These are phyloP conservation scores for Anisodus acutangulus DNA, from an alignment of 257 asterid species.

Conservation along the genomic window DNA sequence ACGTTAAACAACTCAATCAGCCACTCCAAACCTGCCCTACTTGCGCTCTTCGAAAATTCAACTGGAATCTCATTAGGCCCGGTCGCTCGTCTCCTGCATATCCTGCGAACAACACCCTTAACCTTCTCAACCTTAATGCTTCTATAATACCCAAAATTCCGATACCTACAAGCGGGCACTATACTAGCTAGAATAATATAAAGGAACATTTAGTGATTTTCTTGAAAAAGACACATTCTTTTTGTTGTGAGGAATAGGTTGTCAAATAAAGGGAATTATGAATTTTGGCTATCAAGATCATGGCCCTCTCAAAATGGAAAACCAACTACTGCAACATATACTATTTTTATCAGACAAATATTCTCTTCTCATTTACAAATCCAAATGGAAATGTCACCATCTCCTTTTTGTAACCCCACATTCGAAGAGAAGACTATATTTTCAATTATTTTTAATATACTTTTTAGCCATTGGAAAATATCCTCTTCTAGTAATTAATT, in stretches of 20 bases:
- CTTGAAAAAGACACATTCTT: no score
- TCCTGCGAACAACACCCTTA: no score
- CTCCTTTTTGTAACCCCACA: constrained; percentile 13
- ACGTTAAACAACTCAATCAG: no score
- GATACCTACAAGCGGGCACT: no score
- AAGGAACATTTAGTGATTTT: no score
- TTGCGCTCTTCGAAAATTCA: no score
- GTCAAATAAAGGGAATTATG: not conserved
- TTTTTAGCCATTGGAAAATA: not conserved
- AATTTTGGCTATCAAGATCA: not conserved
- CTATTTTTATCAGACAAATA: not conserved
- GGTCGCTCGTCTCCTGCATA: no score
- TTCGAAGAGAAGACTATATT: not conserved
- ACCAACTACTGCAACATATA: not conserved
- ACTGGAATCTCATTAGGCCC: no score
- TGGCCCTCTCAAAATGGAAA: not conserved
- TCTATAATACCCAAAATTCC: no score
- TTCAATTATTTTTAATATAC: not conserved
- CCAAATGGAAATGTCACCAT: not conserved
- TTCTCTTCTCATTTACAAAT: constrained; percentile 11
- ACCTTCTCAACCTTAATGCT: no score
- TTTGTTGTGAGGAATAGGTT: not conserved
- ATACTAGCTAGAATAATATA: no score
- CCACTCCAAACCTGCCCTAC: no score
- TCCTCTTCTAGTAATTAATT: not conserved